Evolutionary conservation across 768 basidiomycete species (phyloP).

Genomic region (Xerocomus spinulosus): DNA sequence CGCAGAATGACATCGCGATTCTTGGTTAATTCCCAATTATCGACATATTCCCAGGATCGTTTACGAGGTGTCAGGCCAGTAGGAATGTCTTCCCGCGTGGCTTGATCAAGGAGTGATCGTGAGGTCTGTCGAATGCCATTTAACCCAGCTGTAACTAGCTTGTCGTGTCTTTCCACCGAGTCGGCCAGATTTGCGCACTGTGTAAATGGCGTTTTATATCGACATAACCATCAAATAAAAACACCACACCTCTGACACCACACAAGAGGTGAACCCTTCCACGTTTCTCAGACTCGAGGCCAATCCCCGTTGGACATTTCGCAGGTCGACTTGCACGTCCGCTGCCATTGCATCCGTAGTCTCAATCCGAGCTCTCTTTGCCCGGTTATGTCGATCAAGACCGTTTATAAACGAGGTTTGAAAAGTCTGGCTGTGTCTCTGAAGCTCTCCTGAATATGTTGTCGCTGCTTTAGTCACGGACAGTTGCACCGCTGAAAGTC

Average conservation of each 20-base stretch:
- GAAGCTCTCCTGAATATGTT: constrained; percentile 49
- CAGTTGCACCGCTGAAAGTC: constrained; percentile 42
- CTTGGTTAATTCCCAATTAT: constrained; percentile 68
- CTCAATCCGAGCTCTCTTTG: constrained; percentile 67
- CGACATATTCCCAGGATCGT: constrained; percentile 63
- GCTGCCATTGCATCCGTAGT: constrained; percentile 45
- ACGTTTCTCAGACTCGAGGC: constrained; percentile 47
- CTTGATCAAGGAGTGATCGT: constrained; percentile 50
- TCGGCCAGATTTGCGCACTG: constrained; percentile 42
- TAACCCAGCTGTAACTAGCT: constrained; percentile 40
- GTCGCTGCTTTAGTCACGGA: constrained; percentile 44
- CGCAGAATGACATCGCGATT: constrained; percentile 57
- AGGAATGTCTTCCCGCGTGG: constrained; percentile 55
- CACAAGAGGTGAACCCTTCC: constrained; percentile 38
- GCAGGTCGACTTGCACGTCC: constrained; percentile 50
- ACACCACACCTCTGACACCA: constrained; percentile 51
- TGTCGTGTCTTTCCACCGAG: constrained; percentile 42
- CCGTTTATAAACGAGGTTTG: constrained; percentile 46
- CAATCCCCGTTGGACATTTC: constrained; percentile 46
- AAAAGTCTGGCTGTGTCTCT: constrained; percentile 44
- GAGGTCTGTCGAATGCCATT: constrained; percentile 47
- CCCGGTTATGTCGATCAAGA: constrained; percentile 54
- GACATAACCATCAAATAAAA: background rate
- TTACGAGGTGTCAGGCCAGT: constrained; percentile 78
- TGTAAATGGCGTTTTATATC: constrained; percentile 1